Conservation (phyloP, 768 basidiomycete species). For the Pulveroboletus sp. region DNA sequence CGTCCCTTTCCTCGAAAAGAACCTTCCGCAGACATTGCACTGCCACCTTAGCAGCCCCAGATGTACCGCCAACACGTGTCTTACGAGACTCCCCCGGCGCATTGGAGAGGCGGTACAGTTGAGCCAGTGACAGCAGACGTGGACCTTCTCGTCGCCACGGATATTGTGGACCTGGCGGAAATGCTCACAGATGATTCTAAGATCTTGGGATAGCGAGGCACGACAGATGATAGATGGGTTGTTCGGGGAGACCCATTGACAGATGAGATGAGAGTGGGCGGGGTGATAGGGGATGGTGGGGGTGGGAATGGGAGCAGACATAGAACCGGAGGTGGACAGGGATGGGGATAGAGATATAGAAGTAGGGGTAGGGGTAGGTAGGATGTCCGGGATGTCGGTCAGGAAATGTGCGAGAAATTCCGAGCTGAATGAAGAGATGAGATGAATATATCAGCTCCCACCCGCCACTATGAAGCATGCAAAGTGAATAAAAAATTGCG, state of each 20-base stretch:
- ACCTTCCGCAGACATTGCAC: slow-evolving; percentile 10
- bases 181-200: slow-evolving; percentile 4
- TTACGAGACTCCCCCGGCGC: slow-evolving; percentile 17
- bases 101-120: slow-evolving; percentile 12
- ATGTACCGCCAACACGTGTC: slow-evolving; percentile 19
- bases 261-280: neutral
- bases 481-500: neutral
- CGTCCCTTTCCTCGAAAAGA: slow-evolving; percentile 16
- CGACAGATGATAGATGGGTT: slow-evolving; percentile 1
- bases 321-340: too few relatives aligned
- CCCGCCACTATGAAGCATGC: neutral
- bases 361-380: neutral
- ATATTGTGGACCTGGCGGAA: slow-evolving; percentile 11
- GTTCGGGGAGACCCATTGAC: slow-evolving; percentile 8
- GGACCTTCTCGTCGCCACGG: slow-evolving; percentile 16
- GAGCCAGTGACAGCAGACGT: slow-evolving; percentile 9
- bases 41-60: slow-evolving; percentile 11
- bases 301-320: too few relatives aligned
- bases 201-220: neutral
- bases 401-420: slow-evolving; percentile 13
- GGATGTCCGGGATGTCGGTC: neutral
- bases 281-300: neutral
- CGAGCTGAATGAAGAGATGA: slow-evolving; percentile 2
- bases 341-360: neutral
- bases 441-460: neutral